These are phyloP conservation scores for Blastomyces percursus DNA, from an alignment of 2,329 filamentous ascomycete genomes.

Conservation along the genomic window DNA sequence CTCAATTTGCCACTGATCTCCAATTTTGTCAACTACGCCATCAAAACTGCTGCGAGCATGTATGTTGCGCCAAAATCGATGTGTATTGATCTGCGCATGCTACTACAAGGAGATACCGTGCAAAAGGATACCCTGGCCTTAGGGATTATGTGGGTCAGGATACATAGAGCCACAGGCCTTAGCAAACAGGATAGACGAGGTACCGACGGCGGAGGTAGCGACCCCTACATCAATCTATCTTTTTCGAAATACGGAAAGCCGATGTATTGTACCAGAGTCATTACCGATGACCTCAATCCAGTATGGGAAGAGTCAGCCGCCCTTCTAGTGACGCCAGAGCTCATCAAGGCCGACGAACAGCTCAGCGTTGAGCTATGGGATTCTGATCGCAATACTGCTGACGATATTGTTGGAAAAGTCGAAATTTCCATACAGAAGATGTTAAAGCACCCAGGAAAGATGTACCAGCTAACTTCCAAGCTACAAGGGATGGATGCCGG, in stretches of 20 bases:
- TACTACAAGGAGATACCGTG: conserved; percentile 83
- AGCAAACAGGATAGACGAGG: conserved; percentile 85
- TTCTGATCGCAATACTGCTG: conserved; percentile 80
- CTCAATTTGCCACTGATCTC: conserved; percentile 86
- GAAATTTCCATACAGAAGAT: conserved; percentile 90
- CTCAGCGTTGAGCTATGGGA: conserved; percentile 94
- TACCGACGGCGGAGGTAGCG: conserved; percentile 74
- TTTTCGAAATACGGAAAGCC: conserved; percentile 97
- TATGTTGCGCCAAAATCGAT: conserved; percentile 93
- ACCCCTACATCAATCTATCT: conserved; percentile 88
- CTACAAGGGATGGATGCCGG: conserved; percentile 72
- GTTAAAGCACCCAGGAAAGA: conserved; percentile 84
- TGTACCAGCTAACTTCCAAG: conserved; percentile 81
- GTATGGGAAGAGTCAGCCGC: conserved; percentile 83
- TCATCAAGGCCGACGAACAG: conserved; percentile 89
- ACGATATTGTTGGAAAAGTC: conserved; percentile 91
- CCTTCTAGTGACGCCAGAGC: conserved; percentile 72
- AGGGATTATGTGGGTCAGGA: conserved; percentile 84
- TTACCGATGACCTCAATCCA: conserved; percentile 87
- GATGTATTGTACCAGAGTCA: conserved; percentile 94
- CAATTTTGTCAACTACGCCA: conserved; percentile 94
- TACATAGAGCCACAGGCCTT: conserved; percentile 74
- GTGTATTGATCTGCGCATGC: conserved; percentile 80
- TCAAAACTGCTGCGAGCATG: conserved; percentile 73
- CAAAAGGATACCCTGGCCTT: conserved; percentile 75